Conservation (phyloP, 768 basidiomycete genomes). For the Dentipellis fragilis region DNA sequence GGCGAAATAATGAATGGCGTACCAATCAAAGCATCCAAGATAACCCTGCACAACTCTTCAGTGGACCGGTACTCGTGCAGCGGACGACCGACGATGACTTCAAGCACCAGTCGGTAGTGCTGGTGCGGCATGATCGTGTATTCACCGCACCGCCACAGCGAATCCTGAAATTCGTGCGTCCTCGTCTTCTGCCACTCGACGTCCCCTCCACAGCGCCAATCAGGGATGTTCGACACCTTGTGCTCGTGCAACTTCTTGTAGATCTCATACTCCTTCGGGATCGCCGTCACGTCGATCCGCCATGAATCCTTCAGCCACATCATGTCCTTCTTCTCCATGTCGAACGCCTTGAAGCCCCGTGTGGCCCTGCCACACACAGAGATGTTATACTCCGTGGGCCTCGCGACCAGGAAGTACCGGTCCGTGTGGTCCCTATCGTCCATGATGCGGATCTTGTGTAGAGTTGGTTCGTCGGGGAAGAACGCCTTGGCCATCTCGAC, state of each 20-base stretch:
- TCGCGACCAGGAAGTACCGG: not conserved
- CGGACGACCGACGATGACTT: too few relatives aligned
- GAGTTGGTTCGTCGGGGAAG: not conserved
- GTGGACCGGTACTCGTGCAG: not conserved
- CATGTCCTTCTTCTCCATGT: not conserved
- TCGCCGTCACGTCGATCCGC: not conserved
- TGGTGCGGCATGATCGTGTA: not conserved
- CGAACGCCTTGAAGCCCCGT: not conserved
- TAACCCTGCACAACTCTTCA: not conserved
- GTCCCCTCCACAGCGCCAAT: not conserved
- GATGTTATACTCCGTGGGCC: not conserved
- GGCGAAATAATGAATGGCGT: not conserved
- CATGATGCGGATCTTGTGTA: not conserved
- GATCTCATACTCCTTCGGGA: not conserved
- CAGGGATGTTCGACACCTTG: not conserved
- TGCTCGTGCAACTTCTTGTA: not conserved
- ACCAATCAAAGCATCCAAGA: not conserved
- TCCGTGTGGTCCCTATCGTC: not conserved
- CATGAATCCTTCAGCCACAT: not conserved
- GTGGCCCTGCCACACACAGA: not conserved
- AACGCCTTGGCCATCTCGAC: not conserved
- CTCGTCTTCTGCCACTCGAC: not conserved
- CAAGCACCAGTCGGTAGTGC: slow-evolving; percentile 1
- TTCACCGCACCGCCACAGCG: not conserved
- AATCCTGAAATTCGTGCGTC: not conserved